Conservation (phyloP, 352 stramenopile genomes). For the Pythium aquatile region DNA sequence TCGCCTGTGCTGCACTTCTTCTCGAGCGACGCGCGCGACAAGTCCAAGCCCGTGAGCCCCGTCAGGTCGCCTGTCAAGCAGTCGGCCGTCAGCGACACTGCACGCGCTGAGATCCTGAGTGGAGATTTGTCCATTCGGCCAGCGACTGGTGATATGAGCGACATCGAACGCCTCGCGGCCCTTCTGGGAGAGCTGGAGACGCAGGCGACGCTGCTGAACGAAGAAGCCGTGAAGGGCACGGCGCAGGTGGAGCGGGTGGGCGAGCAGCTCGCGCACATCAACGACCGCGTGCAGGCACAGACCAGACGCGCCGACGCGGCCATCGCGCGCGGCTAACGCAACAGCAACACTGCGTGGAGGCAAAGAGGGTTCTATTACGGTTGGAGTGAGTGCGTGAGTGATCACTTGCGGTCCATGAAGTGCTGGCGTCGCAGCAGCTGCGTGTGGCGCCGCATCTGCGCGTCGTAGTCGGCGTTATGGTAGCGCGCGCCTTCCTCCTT, state of each 20-base stretch:
- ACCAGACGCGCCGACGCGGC: conserved; percentile 56
- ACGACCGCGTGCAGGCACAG: conserved; percentile 67
- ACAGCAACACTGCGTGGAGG: no score
- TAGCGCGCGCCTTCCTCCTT: conserved; percentile 60
- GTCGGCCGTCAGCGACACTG: conserved; percentile 5
- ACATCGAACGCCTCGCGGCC: conserved; percentile 60
- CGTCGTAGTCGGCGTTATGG: conserved; percentile 72
- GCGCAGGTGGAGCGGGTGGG: conserved; percentile 75
- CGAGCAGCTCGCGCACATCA: conserved; percentile 61
- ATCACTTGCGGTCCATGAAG: conserved; percentile 76
- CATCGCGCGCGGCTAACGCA: conserved; percentile 23
- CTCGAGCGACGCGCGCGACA: conserved; percentile 38
- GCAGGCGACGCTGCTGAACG: conserved; percentile 65
- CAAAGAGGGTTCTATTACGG: conserved; percentile 7
- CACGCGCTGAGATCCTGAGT: conserved; percentile 20
- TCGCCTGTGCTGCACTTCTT: conserved; percentile 70
- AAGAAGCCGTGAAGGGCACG: conserved; percentile 62
- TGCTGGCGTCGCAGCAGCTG: conserved; percentile 79
- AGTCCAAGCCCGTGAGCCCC: conserved; percentile 14
- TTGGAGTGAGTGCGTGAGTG: not conserved
- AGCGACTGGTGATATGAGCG: conserved; percentile 30
- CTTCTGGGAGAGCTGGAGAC: conserved; percentile 69
- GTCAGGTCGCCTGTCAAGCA: conserved; percentile 14
- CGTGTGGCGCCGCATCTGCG: conserved; percentile 66
- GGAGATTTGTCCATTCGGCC: not conserved